Conservation (phyloP, 2,329 filamentous ascomycete genomes). For the Dactylellina leptospora region DNA sequence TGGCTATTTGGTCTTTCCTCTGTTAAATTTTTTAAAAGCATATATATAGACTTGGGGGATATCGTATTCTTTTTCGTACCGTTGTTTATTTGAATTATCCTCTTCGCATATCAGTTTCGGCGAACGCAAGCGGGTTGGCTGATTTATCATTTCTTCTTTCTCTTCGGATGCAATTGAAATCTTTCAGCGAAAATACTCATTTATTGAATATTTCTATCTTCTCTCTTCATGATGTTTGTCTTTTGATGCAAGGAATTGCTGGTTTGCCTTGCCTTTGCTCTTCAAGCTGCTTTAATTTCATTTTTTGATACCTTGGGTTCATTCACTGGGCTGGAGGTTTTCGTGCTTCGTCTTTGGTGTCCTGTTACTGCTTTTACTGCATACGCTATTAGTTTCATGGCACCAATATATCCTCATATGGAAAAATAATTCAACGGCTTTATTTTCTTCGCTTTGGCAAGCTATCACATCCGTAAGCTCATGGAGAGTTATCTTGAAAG, state of each 20-base stretch:
- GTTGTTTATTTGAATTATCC: conserved; percentile 7
- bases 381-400: too few species aligned
- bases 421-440: background rate
- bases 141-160: conserved; percentile 25
- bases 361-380: background rate
- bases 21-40: conserved; percentile 48
- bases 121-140: conserved; percentile 45
- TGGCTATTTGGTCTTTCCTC: conserved; percentile 25
- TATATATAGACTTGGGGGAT: conserved; percentile 54
- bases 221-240: background rate
- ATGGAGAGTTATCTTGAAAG: too few species aligned
- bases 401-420: too few species aligned
- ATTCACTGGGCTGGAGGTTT: conserved; percentile 32
- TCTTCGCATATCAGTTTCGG: conserved; percentile 28
- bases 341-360: conserved; percentile 2
- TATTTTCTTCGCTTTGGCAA: background rate
- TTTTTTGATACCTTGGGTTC: conserved; percentile 45
- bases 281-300: too few species aligned
- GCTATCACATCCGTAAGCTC: background rate
- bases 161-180: conserved; percentile 41
- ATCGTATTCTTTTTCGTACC: conserved; percentile 40
- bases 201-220: background rate
- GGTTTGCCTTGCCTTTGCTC: conserved; percentile 8
- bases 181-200: conserved; percentile 24
- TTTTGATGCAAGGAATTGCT: background rate